phyloP scores from a whole-genome alignment of 495 filamentous ascomycete genomes.

The Penicillium ochrochloron region DNA sequence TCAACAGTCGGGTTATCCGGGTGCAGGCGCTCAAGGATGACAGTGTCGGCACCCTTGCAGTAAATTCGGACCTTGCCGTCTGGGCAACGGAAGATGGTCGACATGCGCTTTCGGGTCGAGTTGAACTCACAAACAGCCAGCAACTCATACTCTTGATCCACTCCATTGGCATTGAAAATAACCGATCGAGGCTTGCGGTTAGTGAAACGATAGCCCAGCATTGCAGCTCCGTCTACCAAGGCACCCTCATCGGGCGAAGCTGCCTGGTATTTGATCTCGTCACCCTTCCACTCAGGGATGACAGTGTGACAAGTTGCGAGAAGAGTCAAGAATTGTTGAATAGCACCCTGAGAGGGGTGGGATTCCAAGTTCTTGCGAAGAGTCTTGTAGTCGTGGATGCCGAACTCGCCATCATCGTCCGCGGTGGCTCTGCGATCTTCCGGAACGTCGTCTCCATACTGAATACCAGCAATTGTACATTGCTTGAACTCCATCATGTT shows the following conservation, averaged over 20 bases:
- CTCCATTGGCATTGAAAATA: conserved; percentile 72
- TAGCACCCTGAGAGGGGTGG: conserved; percentile 68
- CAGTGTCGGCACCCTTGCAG: conserved; percentile 97
- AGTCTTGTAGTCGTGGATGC: conserved; percentile 85
- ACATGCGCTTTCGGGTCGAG: conserved; percentile 97
- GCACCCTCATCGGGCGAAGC: conserved; percentile 98
- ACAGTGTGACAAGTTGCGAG: conserved; percentile 96
- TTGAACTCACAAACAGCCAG: conserved; percentile 98
- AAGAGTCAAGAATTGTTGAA: conserved; percentile 88
- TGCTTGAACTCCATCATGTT: conserved; percentile 99
- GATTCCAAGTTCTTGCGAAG: conserved; percentile 73
- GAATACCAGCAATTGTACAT: conserved; percentile 88
- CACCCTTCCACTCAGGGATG: conserved; percentile 84
- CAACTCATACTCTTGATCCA: conserved; percentile 83
- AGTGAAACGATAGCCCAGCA: conserved; percentile 85
- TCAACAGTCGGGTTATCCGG: conserved; percentile 84
- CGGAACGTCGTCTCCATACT: conserved; percentile 90
- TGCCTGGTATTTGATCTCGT: conserved; percentile 96
- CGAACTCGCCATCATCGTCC: conserved; percentile 75
- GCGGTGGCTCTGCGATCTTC: conserved; percentile 85
- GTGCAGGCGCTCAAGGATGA: conserved; percentile 87
- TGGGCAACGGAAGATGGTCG: conserved; percentile 92
- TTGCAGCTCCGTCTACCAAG: conserved; percentile 87
- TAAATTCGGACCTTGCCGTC: conserved; percentile 94
- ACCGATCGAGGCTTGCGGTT: conserved; percentile 88